Conservation (phyloP, 345 rosid species). For the Pseudoturritis turrita region DNA sequence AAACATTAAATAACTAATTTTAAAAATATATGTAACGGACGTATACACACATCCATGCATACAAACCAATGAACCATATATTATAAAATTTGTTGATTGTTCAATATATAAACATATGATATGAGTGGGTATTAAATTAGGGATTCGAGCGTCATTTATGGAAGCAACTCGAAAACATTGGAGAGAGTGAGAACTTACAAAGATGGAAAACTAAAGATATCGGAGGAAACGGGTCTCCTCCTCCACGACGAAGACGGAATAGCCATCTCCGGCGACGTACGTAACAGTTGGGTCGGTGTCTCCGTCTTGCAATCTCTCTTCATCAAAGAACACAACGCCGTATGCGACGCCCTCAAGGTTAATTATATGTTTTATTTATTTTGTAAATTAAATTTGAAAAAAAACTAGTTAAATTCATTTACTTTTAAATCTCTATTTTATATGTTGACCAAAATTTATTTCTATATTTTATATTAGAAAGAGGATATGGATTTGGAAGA, state of each 20-base stretch:
- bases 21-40: no score
- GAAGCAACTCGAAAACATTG: conserved; percentile 34
- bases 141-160: conserved; percentile 60
- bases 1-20: no score
- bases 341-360: conserved; percentile 54
- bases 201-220: conserved; percentile 54
- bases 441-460: no score
- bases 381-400: not conserved
- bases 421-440: no score
- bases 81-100: no score
- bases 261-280: conserved; percentile 45
- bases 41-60: not conserved
- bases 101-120: no score
- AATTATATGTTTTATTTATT: not conserved
- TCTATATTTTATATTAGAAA: conserved; percentile 6
- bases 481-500: conserved; percentile 38
- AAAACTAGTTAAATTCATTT: no score
- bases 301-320: conserved; percentile 52
- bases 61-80: not conserved
- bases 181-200: conserved; percentile 41
- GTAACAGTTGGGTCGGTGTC: conserved; percentile 55
- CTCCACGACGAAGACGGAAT: conserved; percentile 36
- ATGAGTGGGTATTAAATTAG: conserved; percentile 10
- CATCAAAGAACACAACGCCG: conserved; percentile 48
- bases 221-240: conserved; percentile 43